Percentiles rank a stretch among this genome's conserved stretches.
phyloP scores from a whole-genome alignment of 768 basidiomycete genomes.

The Amanita muscaria region DNA sequence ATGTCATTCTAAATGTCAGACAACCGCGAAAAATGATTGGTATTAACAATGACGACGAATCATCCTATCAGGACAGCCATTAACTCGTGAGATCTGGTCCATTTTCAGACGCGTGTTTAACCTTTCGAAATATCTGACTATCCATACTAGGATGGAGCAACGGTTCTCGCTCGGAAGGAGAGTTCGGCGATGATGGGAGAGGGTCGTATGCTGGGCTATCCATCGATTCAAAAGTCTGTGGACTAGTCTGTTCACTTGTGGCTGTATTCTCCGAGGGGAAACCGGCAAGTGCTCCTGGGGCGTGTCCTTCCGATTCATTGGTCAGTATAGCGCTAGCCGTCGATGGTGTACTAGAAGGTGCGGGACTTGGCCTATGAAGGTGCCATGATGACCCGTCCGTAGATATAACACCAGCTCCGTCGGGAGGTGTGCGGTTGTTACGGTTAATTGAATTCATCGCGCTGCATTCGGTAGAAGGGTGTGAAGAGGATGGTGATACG shows the following conservation, averaged over 20 bases:
- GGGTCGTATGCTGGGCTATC: conserved; percentile 28
- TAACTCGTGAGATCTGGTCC: conserved; percentile 2
- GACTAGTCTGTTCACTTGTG: too few species aligned
- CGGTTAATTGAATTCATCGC: neutral
- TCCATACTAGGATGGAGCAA: conserved; percentile 21
- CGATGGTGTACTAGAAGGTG: conserved; percentile 37
- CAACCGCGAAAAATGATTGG: neutral
- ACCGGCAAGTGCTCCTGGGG: too few species aligned
- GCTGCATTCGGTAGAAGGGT: conserved; percentile 23
- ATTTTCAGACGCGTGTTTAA: conserved; percentile 11
- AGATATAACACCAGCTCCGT: conserved; percentile 1
- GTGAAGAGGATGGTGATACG: conserved; percentile 18
- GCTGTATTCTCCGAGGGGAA: too few species aligned
- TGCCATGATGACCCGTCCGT: conserved; percentile 19
- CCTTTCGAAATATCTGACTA: conserved; percentile 14
- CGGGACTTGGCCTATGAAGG: conserved; percentile 27
- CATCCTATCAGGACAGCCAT: neutral
- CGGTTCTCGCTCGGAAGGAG: conserved; percentile 29
- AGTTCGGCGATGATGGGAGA: conserved; percentile 39
- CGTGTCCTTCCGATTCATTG: neutral
- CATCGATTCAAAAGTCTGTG: too few species aligned
- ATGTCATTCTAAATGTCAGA: conserved; percentile 5
- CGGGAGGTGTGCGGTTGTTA: neutral
- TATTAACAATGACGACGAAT: neutral
- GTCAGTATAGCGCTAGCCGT: conserved; percentile 36